A percentile compares a stretch with the other conserved stretches of the same genome.
Evolutionary conservation across 2,329 filamentous ascomycete genomes (phyloP).

Genomic region (Penicillium sp.): DNA sequence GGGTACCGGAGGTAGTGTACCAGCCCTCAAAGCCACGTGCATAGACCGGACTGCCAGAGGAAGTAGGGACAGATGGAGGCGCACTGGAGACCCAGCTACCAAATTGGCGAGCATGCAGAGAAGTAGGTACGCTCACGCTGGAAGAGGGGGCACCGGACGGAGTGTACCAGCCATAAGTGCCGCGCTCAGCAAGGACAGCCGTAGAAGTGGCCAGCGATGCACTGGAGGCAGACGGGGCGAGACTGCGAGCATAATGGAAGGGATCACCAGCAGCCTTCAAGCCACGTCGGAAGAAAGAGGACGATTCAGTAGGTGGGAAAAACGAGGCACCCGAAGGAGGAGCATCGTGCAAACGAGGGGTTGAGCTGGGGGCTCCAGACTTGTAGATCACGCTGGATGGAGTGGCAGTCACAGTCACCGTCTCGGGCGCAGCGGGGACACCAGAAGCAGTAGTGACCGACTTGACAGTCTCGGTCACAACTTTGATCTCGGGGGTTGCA

Average conservation of each 20-base stretch:
- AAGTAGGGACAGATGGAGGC: background rate
- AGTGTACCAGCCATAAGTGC: slow-evolving; percentile 12
- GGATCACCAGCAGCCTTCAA: slow-evolving; percentile 21
- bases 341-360: slow-evolving; percentile 8
- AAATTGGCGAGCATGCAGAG: slow-evolving; percentile 15
- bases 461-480: slow-evolving; percentile 19
- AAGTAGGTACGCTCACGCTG: background rate
- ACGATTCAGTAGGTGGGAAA: slow-evolving; percentile 11
- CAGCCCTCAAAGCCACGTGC: slow-evolving; percentile 14
- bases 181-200: slow-evolving; percentile 11
- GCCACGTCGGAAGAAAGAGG: slow-evolving; percentile 22
- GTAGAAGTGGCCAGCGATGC: background rate
- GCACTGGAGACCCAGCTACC: slow-evolving; percentile 7
- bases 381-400: slow-evolving; percentile 10
- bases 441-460: slow-evolving; percentile 19
- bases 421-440: slow-evolving; percentile 6
- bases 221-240: slow-evolving; percentile 6
- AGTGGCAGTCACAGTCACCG: slow-evolving; percentile 21
- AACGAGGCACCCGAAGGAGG: slow-evolving; percentile 17
- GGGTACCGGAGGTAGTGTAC: slow-evolving; percentile 6
- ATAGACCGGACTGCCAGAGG: slow-evolving; percentile 5
- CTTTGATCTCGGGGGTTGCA: slow-evolving; percentile 19
- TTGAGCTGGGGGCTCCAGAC: slow-evolving; percentile 12
- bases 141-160: slow-evolving; percentile 3
- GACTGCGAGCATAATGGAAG: slow-evolving; percentile 13